These are phyloP conservation scores for Clitopilus passeckerianus DNA, from an alignment of 768 basidiomycete genomes.

Conservation along the genomic window DNA sequence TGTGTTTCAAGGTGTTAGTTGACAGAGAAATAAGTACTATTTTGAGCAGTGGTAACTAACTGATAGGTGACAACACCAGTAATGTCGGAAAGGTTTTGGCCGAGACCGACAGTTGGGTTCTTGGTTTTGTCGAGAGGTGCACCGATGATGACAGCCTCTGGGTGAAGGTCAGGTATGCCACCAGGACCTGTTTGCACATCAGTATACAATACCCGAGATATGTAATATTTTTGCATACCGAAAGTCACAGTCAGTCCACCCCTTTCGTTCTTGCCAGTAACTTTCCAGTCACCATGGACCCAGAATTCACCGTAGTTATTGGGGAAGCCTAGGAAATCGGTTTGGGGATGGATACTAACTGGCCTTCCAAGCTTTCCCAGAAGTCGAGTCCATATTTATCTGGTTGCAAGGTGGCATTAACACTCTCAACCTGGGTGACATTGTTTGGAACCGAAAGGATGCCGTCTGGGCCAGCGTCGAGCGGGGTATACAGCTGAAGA, in stretches of 20 bases:
- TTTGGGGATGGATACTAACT: conserved; percentile 45
- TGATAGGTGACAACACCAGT: conserved; percentile 52
- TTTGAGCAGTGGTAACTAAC: conserved; percentile 19
- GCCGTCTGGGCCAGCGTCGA: conserved; percentile 49
- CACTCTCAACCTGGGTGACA: conserved; percentile 33
- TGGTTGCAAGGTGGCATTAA: conserved; percentile 45
- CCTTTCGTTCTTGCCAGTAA: conserved; percentile 48
- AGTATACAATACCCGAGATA: background rate
- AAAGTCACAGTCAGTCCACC: conserved; percentile 51
- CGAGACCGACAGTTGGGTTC: conserved; percentile 44
- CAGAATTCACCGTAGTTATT: conserved; percentile 54
- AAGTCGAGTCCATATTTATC: conserved; percentile 55
- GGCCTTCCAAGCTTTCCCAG: conserved; percentile 59
- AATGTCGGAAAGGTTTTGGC: conserved; percentile 41
- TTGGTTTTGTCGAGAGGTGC: conserved; percentile 46
- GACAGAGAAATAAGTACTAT: background rate
- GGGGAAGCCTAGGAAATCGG: conserved; percentile 46
- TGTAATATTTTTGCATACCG: background rate
- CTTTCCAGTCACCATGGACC: conserved; percentile 54
- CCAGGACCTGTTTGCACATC: conserved; percentile 31
- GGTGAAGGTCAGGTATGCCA: conserved; percentile 51
- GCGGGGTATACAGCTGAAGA: conserved; percentile 37
- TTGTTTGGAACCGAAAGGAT: conserved; percentile 56
- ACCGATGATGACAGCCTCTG: conserved; percentile 53
- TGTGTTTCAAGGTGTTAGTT: conserved; percentile 2